A percentile compares a stretch with the other conserved stretches of the same genome.
Evolutionary conservation across 2,329 filamentous ascomycete genomes (phyloP).

Genomic region (Alternaria alternata): DNA sequence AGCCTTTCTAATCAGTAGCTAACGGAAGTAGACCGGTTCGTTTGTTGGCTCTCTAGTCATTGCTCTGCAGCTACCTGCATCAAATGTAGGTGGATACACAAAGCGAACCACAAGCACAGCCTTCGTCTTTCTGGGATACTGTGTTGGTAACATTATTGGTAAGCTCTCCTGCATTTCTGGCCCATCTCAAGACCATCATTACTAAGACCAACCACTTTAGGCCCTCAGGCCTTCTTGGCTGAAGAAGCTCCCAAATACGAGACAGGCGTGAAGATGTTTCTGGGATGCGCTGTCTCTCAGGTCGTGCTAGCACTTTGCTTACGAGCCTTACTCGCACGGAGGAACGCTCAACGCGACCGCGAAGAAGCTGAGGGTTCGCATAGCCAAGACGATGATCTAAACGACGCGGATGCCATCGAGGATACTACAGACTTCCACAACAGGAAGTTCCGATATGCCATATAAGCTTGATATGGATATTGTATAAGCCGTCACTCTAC

Average conservation of each 20-base stretch:
- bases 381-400: not conserved
- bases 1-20: constrained; percentile 12
- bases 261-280: constrained; percentile 62
- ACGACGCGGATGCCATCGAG: constrained; percentile 1
- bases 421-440: constrained; percentile 12
- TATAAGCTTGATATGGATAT: not conserved
- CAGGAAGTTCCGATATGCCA: constrained; percentile 6
- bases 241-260: constrained; percentile 58
- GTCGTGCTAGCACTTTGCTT: constrained; percentile 44
- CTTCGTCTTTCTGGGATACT: constrained; percentile 58
- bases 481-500: not conserved
- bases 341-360: constrained; percentile 7
- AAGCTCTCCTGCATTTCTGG: not conserved
- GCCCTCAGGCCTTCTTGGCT: constrained; percentile 56
- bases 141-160: constrained; percentile 58
- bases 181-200: not conserved
- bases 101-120: constrained; percentile 55
- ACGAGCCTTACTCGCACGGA: constrained; percentile 8
- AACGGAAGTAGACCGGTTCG: constrained; percentile 35
- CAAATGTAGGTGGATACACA: constrained; percentile 53
- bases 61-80: constrained; percentile 61
- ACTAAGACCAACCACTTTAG: not conserved
- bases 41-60: constrained; percentile 63
- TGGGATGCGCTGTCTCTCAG: constrained; percentile 57
- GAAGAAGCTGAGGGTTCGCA: not conserved